Base-by-base conservation (phyloP, 2,329 filamentous ascomycete genomes). In the Juglanconis sp. region DNA sequence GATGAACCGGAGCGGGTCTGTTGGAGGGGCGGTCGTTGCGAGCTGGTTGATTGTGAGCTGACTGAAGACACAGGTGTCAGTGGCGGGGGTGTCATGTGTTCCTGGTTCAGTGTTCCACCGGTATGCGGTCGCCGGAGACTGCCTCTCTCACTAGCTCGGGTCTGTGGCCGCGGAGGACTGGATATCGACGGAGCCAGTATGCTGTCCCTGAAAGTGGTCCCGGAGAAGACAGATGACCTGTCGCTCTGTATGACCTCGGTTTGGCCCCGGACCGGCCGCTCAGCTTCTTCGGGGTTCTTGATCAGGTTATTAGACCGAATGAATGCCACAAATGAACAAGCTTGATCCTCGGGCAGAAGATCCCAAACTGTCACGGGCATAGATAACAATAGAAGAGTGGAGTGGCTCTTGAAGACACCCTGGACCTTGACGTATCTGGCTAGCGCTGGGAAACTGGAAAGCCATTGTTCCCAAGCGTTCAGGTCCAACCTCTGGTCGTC, bases 371-470 rank as follows among this genome's bases (percentile, higher is more conserved):
- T 81, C 10, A 86, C 79, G 0, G 84, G 84, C 68, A 87, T 74
- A 0, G 84, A 86, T 3, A 86, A 70, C 6, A 86, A 70, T 5
- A 87, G 74, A 47, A 86, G 70, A 0, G 81, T 86, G 0, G 84
- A 86, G 65, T 86, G 82, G 53, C 83, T 86, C 66, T 84, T 84
- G 70, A 86, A 87, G 1, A 85, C 77, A 8, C 82, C 83, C 65
- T 87, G 83, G 5, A 87, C 79, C 66, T 84, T 84, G 69, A 85
- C 82, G 63, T 85, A 82, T 65, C 82, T 85, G 47, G 83, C 83
- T 58, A 86, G 72, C 2, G 81, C 79, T 0, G 84, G 83, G 62
- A 86, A 84, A 17, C 75, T 77, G 34, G 75, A 71, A 3, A 86
- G 74, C 83, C 83, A 86, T 57, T 79, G 76, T 66, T 85, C 79